These are phyloP conservation scores for Akanthomyces dipterigenus DNA, from an alignment of 2,329 filamentous ascomycete species.

Conservation along the genomic window DNA sequence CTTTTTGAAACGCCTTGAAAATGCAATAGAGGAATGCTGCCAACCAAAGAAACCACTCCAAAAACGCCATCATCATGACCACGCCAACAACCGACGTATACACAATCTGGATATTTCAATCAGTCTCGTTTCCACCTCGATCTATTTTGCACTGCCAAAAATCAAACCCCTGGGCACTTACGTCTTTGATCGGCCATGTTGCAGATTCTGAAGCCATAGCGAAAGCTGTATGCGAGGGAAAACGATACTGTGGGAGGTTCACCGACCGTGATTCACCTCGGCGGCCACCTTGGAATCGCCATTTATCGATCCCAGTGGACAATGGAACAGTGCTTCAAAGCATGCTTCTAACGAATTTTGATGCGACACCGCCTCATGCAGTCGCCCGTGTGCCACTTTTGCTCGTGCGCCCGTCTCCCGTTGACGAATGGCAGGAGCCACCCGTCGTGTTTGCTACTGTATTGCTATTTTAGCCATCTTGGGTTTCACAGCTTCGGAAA, in stretches of 20 bases:
- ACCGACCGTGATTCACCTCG: background rate
- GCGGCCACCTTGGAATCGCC: background rate
- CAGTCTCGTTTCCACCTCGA: background rate
- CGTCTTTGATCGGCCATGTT: constrained; percentile 43
- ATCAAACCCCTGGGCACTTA: constrained; percentile 18
- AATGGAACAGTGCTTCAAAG: background rate
- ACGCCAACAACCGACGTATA: constrained; percentile 76
- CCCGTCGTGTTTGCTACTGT: constrained; percentile 10
- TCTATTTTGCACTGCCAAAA: too few species aligned
- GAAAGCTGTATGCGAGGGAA: too few species aligned
- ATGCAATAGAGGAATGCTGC: constrained; percentile 91
- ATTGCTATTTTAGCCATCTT: constrained; percentile 7
- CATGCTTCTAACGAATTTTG: background rate
- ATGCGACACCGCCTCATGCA: background rate
- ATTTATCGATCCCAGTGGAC: background rate
- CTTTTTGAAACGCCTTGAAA: constrained; percentile 80
- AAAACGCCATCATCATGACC: constrained; percentile 74
- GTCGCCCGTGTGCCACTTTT: background rate
- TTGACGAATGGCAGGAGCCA: constrained; percentile 6
- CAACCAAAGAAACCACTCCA: constrained; percentile 95
- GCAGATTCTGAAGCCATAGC: background rate
- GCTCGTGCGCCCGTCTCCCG: background rate
- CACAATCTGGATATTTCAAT: constrained; percentile 57
- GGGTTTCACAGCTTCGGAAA: constrained; percentile 1
- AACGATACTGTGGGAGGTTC: background rate